Evolutionary conservation across 2,329 filamentous ascomycete species (phyloP), one percentile per base, ranked within the genome.

Genomic region (Lasiodiplodia gonubiensis): DNA sequence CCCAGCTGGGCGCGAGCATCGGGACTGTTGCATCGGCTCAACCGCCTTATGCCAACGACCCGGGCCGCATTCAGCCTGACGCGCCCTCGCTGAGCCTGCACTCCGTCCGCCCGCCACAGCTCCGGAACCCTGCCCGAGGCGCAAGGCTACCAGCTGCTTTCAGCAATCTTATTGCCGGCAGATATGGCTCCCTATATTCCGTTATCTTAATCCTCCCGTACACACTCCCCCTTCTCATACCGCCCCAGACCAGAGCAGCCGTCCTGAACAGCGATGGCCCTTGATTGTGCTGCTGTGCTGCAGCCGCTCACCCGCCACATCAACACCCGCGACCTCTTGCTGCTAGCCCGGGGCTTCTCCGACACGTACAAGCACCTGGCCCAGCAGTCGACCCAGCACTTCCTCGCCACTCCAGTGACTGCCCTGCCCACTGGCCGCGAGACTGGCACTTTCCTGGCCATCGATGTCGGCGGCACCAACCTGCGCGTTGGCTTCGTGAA

Each of bases 401-500:
- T 80, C 64, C 70, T 80, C 23, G 73, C 77, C 53, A 80, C 78
- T 2, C 79, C 79, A 8, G 76, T 80, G 16, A 80, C 78, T 46
- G 75, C 75, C 3, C 70, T 80, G 18, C 79, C 79, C 5, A 78
- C 84, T 85, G 70, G 89, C 83, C 68, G 89, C 89, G 78, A 90
- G 88, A 79, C 89, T 88, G 89, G 90, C 79, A 84, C 85, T 72
- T 72, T 71, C 57, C 71, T 79, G 35, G 78, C 74, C 70, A 82
- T 72, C 66, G 70, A 72, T 72, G 89, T 88, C 70, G 89, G 89
- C 69, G 89, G 89, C 8, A 89, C 89, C 8, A 91, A 92, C 71
- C 80, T 92, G 52, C 83, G 89, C 74, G 89, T 90, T 33, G 89
- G 87, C 35, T 90, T 91, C 70, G 83, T 91, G 64, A 87, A 91